A percentile compares a stretch with the other conserved stretches of the same genome.
phyloP scores from a whole-genome alignment of 2,329 filamentous ascomycete species.

The Epichloe bromicola region DNA sequence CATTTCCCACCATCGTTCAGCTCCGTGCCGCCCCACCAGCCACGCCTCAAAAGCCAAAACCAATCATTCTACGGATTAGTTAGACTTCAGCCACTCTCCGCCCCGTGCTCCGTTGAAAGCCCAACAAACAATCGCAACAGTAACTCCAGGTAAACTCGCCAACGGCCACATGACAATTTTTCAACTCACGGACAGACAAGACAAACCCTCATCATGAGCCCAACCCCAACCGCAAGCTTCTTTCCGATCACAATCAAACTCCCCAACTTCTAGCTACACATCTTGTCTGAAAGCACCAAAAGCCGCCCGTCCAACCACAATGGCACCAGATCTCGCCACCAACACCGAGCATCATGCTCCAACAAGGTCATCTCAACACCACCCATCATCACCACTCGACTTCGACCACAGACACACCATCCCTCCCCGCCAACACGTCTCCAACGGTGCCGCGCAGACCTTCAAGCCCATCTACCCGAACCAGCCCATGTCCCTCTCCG shows the following conservation, averaged over 20 bases:
- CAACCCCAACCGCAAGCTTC: too few relatives aligned
- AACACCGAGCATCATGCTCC: neutral
- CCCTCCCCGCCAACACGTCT: neutral
- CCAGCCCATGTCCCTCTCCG: constrained; percentile 42
- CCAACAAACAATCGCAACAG: neutral
- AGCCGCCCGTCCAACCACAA: neutral
- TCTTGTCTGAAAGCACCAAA: too few relatives aligned
- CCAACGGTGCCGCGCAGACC: neutral
- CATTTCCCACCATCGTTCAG: neutral
- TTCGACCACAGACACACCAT: constrained; percentile 3
- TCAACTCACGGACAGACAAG: neutral
- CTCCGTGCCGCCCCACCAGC: neutral
- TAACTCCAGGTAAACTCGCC: neutral
- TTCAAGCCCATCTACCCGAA: constrained; percentile 23
- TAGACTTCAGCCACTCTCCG: neutral
- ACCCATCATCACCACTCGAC: neutral
- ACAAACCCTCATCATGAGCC: too few relatives aligned
- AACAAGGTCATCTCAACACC: neutral
- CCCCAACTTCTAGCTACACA: too few relatives aligned
- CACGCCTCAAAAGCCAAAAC: neutral
- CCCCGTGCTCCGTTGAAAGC: too few relatives aligned
- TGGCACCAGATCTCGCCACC: neutral
- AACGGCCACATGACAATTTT: too few relatives aligned
- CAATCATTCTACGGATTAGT: neutral
- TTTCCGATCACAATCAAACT: too few relatives aligned